phyloP scores from a whole-genome alignment of 2,329 filamentous ascomycete species.

The Graphium sp. region DNA sequence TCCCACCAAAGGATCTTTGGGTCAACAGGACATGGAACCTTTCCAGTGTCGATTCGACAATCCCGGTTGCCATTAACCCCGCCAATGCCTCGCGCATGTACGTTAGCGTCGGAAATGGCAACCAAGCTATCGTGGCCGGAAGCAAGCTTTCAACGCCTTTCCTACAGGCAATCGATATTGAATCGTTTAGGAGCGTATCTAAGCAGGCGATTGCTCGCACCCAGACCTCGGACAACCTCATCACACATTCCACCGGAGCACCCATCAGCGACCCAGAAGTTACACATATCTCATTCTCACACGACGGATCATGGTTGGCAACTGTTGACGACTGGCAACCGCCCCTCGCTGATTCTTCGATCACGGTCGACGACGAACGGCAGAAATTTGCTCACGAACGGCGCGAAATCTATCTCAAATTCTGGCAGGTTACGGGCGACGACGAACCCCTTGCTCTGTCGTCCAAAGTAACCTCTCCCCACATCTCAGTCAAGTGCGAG shows the following conservation, averaged over 20 bases:
- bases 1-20: conserved; percentile 31
- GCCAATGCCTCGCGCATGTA: conserved; percentile 45
- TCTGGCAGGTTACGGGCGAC: conserved; percentile 57
- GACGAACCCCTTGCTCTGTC: conserved; percentile 53
- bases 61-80: conserved; percentile 48
- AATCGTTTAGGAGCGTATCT: conserved; percentile 58
- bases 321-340: conserved; percentile 87
- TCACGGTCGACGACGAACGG: conserved; percentile 13
- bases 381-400: conserved; percentile 30
- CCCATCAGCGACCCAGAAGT: conserved; percentile 65
- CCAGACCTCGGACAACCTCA: conserved; percentile 67
- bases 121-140: conserved; percentile 35
- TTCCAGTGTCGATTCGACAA: conserved; percentile 17
- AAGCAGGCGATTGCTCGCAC: conserved; percentile 82
- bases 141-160: conserved; percentile 32
- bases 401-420: conserved; percentile 71
- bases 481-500: conserved; percentile 38
- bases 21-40: conserved; percentile 33
- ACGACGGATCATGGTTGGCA: conserved; percentile 76
- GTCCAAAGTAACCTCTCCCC: conserved; percentile 70
- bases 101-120: conserved; percentile 47
- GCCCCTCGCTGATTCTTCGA: conserved; percentile 47
- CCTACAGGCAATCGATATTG: conserved; percentile 78
- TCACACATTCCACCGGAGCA: conserved; percentile 48
- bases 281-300: conserved; percentile 56